These are phyloP conservation scores for Tolypocladium tundrense DNA, from an alignment of 2,329 filamentous ascomycete genomes.

Conservation along the genomic window DNA sequence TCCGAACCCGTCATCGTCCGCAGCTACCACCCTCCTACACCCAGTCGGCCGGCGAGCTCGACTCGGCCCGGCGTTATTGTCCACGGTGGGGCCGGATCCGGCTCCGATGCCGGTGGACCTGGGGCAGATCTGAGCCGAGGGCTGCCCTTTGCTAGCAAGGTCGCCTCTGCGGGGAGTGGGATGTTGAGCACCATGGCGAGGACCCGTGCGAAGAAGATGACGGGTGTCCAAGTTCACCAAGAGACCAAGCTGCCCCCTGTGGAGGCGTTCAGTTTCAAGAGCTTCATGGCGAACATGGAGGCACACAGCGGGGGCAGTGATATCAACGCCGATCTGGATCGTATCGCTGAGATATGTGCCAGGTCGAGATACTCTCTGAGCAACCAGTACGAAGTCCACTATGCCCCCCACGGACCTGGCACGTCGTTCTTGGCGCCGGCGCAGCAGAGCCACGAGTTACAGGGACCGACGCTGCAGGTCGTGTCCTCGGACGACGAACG, in stretches of 20 bases:
- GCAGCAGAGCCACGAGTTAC: constrained; percentile 19
- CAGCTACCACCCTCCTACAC: constrained; percentile 44
- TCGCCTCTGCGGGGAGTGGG: constrained; percentile 24
- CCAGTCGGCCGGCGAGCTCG: constrained; percentile 19
- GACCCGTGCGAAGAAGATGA: constrained; percentile 27
- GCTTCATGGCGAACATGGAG: constrained; percentile 48
- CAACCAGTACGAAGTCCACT: constrained; percentile 58
- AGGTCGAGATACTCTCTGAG: constrained; percentile 54
- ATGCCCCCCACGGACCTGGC: constrained; percentile 51
- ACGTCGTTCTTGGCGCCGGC: constrained; percentile 29
- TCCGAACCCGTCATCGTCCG: constrained; percentile 57
- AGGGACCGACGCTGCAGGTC: constrained; percentile 46
- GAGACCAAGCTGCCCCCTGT: constrained; percentile 46
- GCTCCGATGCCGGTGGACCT: constrained; percentile 17
- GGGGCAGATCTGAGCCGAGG: constrained; percentile 17
- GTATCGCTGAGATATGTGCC: constrained; percentile 58
- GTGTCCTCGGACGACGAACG: constrained; percentile 48
- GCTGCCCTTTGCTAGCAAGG: constrained; percentile 21
- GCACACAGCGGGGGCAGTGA: constrained; percentile 29
- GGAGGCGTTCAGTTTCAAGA: constrained; percentile 55
- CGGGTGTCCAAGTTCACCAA: constrained; percentile 14
- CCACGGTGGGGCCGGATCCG: constrained; percentile 15
- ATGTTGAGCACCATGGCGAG: constrained; percentile 33
- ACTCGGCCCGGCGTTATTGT: constrained; percentile 17
- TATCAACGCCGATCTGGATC: constrained; percentile 49